These are phyloP conservation scores for Psilocybe sp. DNA, from an alignment of 768 basidiomycete species.

Conservation along the genomic window DNA sequence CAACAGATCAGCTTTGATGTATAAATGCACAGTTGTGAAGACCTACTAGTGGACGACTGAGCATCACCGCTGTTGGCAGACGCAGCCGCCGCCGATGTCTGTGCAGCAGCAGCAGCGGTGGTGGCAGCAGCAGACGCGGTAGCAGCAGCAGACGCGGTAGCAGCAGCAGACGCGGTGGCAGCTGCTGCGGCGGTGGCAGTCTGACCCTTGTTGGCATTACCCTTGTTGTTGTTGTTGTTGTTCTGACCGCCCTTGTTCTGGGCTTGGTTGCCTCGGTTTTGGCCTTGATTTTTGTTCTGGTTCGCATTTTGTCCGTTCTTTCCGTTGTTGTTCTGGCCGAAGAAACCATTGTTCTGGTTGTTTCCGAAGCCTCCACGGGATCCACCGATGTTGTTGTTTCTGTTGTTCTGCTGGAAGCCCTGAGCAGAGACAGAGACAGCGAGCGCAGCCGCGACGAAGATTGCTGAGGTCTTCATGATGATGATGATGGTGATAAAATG, in stretches of 20 bases:
- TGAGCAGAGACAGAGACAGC: conserved; percentile 26
- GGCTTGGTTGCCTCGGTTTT: background rate
- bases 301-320: conserved; percentile 19
- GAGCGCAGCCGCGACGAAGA: conserved; percentile 26
- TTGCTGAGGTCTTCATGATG: conserved; percentile 29
- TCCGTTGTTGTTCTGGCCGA: conserved; percentile 16
- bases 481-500: conserved; percentile 10
- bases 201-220: conserved; percentile 10
- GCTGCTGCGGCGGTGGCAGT: conserved; percentile 4
- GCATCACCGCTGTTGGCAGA: conserved; percentile 29
- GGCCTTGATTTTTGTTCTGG: conserved; percentile 2
- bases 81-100: conserved; percentile 16
- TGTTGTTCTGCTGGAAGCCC: conserved; percentile 12
- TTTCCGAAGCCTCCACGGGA: conserved; percentile 19
- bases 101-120: conserved; percentile 18
- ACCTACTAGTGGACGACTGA: conserved; percentile 41
- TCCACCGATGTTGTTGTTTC: conserved; percentile 14
- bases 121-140: conserved; percentile 8
- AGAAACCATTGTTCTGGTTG: conserved; percentile 18
- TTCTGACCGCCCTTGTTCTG: conserved; percentile 10
- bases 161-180: conserved; percentile 1
- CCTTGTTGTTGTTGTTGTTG: conserved; percentile 13
- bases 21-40: background rate
- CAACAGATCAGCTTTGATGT: background rate
- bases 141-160: conserved; percentile 10